Base-by-base conservation (phyloP, 2,329 filamentous ascomycete species). In the Beauveria bassiana region DNA sequence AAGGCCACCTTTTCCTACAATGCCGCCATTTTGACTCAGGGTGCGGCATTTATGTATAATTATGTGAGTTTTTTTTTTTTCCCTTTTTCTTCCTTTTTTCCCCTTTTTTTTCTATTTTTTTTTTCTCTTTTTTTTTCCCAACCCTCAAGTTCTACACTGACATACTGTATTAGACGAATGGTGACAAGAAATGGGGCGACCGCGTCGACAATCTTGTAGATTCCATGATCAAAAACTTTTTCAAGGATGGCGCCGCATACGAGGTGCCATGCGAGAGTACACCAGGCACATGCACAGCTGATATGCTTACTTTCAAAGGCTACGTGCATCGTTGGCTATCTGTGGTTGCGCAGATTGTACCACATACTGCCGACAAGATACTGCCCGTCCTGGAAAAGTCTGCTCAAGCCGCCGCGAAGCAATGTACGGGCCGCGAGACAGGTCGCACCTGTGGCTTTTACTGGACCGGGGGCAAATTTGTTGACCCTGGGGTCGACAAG, bases 291-390 rank as follows among this genome's bases (percentile, higher is more conserved):
- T 93, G 90, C 77, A 86, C 86, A 62, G 79, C 82, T 53, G 90
- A 93, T 68, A 89, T 91, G 78, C 73, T 84, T 63, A 84, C 84
- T 1, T 92, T 88, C 81, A 90, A 90, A 73, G 87, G 87, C 45
- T 86, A 87, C 62, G 77, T 90, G 20, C 80, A 85, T 66, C 81
- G 86, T 46, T 89, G 86, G 85, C 76, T 91, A 66, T 78, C 83
- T 4, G 78, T 81, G 24, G 79, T 82, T 1, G 81, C 83, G 2
- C 79, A 87, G 65, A 61, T 90, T n/a, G 86, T 84, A 0, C 87
- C 88, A 0, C 80, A 79, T 51, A 85, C 82, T 1, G 73, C 73
- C 46, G 73, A 79, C 1, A 74, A 70, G 18, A 85, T 91, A 65
- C 73, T 82, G 61, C 80, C 84, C 0, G 79, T 84, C 38, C 76